Conservation (phyloP, 345 rosid genomes). For the Eucalyptus tenuipes region DNA sequence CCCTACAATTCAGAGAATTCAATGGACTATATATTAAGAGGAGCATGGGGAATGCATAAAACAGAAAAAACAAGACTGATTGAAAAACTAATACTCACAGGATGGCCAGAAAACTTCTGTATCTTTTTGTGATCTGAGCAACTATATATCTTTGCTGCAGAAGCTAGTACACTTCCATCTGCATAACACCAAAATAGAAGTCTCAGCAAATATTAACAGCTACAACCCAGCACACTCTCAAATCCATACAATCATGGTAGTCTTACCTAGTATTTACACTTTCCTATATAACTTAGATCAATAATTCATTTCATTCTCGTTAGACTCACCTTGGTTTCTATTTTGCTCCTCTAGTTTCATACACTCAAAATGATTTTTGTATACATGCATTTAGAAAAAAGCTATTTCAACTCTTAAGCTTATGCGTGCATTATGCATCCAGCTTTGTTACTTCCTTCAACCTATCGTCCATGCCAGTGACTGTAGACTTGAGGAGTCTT, state of each 20-base stretch:
- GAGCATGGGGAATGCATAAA: background rate
- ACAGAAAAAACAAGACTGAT: background rate
- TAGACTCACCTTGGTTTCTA: background rate
- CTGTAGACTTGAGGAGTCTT: background rate
- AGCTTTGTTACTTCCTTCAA: background rate
- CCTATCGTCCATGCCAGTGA: background rate
- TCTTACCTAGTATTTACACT: background rate
- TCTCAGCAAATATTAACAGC: background rate
- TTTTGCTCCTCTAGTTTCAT: background rate
- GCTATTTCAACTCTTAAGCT: background rate
- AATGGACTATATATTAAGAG: background rate
- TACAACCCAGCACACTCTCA: background rate
- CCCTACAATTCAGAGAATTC: slow-evolving; percentile 27
- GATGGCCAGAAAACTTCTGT: slow-evolving; percentile 90
- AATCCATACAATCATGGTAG: background rate
- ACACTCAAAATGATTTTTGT: no score
- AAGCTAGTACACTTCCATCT: slow-evolving; percentile 71
- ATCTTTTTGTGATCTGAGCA: slow-evolving; percentile 65
- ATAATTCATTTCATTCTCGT: background rate
- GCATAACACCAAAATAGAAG: background rate
- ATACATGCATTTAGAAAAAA: background rate
- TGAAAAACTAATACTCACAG: slow-evolving; percentile 36
- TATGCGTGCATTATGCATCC: background rate
- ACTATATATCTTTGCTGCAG: slow-evolving; percentile 64
- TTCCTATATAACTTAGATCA: background rate